Base-by-base conservation (phyloP, 2,329 filamentous ascomycete genomes). In the Paecilomyces niveus region DNA sequence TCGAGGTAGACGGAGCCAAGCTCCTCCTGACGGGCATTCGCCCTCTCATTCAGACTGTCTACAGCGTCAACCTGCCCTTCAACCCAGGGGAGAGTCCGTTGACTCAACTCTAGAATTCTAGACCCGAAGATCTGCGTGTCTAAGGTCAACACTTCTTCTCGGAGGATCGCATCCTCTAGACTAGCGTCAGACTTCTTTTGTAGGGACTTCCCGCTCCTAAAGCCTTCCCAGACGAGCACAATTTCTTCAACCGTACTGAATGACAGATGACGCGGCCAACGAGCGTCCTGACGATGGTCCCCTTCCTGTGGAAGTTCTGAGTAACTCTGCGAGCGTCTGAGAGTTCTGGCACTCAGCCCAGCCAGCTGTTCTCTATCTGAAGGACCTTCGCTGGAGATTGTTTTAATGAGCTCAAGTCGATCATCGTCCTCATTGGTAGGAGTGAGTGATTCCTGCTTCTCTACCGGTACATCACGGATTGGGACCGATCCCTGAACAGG, bases 1-100 rank as follows among this genome's bases (percentile, higher is more conserved):
- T 89, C 85, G 45, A 86, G 81, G 70, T 92, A 92, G 2, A 91
- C 74, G 0, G 76, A 74, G 56, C 89, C 83, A 2, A 94, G 76
- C 33, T 87, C 83, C 18, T 87, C 81, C 57, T 86, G 82, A 62
- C 91, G 87, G 18, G 79, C 76, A 31, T 82, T 81, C 55, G 87
- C 86, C 50, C 81, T 78, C 11, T 81, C 76, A 59, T 92, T 85
- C 7, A 95, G 78, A 85, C 84, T 64, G 32, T 79, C 75, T 13
- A 80, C 76, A 2, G 73, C 68, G 24, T 66, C 64, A 24, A 80
- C 74, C 56, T 77, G 73, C 22, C 67, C 66, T 60, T 77, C 73
- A 10, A 77, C 76, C 74, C 76, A 80, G 4, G 72, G 72, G 32
- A 74, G 70, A 5, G 74, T 75, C 29, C 63, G 63, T 51, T 70